Percentiles rank a stretch among this genome's conserved stretches.
Evolutionary conservation across 2,329 filamentous ascomycete species (phyloP).

Genomic region (Fusarium chlamydosporum): DNA sequence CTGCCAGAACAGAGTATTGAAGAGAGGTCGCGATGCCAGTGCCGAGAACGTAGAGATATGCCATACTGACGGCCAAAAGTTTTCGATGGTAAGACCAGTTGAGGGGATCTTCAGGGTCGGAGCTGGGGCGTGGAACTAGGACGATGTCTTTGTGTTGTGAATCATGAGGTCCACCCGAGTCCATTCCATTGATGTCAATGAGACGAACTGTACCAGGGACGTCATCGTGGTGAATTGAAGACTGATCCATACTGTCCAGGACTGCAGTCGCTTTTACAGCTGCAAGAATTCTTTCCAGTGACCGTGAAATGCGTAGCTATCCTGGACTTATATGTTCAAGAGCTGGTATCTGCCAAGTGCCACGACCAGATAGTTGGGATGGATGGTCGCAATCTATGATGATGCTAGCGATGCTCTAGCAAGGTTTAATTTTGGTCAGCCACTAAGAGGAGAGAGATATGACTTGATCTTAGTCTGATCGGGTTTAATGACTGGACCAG

Average conservation of each 20-base stretch:
- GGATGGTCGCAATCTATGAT: background rate
- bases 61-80: constrained; percentile 1
- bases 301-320: background rate
- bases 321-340: background rate
- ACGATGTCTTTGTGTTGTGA: constrained; percentile 16
- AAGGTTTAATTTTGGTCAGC: background rate
- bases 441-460: background rate
- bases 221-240: constrained; percentile 1
- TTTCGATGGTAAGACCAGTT: constrained; percentile 12
- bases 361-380: background rate
- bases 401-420: background rate
- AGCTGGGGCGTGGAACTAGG: constrained; percentile 6
- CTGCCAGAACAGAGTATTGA: constrained; percentile 11
- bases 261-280: too few relatives aligned
- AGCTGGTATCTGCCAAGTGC: background rate
- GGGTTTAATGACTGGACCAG: background rate
- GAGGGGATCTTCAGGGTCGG: constrained; percentile 10
- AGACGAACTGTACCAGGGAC: constrained; percentile 12
- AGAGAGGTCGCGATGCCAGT: constrained; percentile 5
- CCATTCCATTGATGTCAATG: constrained; percentile 13
- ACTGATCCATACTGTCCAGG: background rate
- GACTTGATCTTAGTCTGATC: background rate
- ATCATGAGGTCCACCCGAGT: background rate
- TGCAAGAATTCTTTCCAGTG: background rate
- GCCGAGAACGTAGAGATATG: constrained; percentile 11